Evolutionary conservation across 208 protist genomes (phyloP), one percentile per base, ranked within the genome.

Genomic region (Novymonas esmeraldas): DNA sequence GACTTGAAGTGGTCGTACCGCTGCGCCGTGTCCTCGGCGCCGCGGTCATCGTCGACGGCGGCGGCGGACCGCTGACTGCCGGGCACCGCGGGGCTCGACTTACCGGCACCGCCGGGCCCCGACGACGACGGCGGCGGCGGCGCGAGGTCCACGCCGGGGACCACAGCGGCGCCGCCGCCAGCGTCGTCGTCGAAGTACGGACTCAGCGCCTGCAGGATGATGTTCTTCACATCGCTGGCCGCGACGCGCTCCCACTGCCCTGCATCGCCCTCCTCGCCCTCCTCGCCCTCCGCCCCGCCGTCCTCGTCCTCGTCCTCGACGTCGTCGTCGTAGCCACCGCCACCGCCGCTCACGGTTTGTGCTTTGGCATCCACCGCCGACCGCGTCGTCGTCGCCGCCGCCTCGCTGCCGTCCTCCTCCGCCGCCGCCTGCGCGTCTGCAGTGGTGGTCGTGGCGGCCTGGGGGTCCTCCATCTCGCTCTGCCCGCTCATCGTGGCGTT

Each of bases 111-210:
- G 56, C 56, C 24, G 39, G 16, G 44, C 9, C 29, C 58, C 14
- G 18, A 4, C 18, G 11, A 7, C 2, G 36, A 51, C 34, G n/a
- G 50, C 13, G 16, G 51, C 13, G 16, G 51, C 33, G 18, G 44
- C 3, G 22, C 39, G 13, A 36, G 26, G n/a, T 71, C 66, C 9
- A 48, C 61, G 29, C 46, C 45, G 13, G 44, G n/a, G 64, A 63
- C 64, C 24, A 59, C 59, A 16, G 61, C 29, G 34, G 44, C 61
- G 7, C 33, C 78, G 42, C 78, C 71, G 31, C 79, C 70, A 3
- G 72, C 88, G 46, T 95, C 87, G 50, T 95, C 89, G 63, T 95
- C 90, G 41, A 95, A 87, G 73, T 93, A 93, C 10, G 85, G 90
- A 41, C 85, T 89, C 22, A 92, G 61, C 29, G 89, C 80, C 59